Evolutionary conservation across 225 moss, liverwort and hornwort species (phyloP).

Genomic region (Asterella californica): DNA sequence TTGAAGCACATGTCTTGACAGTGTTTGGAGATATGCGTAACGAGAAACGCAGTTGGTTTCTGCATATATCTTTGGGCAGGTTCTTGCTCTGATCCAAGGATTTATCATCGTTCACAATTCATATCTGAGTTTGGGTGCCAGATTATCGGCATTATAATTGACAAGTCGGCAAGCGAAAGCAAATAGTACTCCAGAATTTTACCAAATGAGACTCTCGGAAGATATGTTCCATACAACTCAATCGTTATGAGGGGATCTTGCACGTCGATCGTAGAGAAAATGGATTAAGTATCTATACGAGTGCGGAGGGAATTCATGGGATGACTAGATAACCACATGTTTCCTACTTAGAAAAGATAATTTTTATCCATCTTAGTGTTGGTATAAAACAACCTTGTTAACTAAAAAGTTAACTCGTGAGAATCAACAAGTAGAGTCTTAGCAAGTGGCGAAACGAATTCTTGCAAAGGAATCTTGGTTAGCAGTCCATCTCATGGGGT

Average conservation of each 20-base stretch:
- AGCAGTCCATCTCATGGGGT: neutral
- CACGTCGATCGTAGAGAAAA: neutral
- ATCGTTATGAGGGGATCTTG: neutral
- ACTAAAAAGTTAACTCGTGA: neutral
- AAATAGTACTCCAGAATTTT: neutral
- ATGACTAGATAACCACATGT: neutral
- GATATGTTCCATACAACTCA: neutral
- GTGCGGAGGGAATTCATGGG: too few species aligned
- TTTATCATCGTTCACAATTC: neutral
- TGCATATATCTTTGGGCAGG: neutral
- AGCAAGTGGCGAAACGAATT: too few species aligned
- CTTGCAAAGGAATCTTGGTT: too few species aligned
- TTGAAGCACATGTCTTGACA: neutral
- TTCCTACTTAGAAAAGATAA: neutral
- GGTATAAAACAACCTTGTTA: too few species aligned
- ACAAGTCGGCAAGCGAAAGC: neutral
- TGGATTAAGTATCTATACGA: too few species aligned
- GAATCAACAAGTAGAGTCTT: neutral
- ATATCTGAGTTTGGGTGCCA: neutral
- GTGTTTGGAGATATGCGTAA: neutral
- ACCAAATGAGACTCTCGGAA: neutral
- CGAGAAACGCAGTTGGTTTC: neutral
- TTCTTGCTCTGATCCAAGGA: neutral
- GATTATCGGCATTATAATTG: too few species aligned
- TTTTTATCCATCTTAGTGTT: neutral